Evolutionary conservation across 2,329 filamentous ascomycete genomes (phyloP), one percentile per base, ranked within the genome.

Genomic region (Xylariomycetidae sp.): DNA sequence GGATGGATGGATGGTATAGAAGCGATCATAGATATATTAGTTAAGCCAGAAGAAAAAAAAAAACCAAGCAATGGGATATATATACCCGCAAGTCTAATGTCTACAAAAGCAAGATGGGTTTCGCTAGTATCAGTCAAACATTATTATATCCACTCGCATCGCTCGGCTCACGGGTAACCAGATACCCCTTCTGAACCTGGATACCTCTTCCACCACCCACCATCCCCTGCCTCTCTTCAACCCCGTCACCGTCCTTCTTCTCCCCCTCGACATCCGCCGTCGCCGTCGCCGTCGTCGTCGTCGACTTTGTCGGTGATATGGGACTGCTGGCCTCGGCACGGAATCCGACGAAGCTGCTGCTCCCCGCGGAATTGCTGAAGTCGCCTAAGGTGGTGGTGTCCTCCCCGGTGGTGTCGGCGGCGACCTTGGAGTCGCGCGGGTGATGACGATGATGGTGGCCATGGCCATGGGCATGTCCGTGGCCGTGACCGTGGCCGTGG

Each of bases 221-320:
- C 13, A 15, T 30, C 17, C n/a, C 17, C 27, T 14, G 16, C 12
- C 18, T 17, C 12, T n/a, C n/a, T n/a, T n/a, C n/a, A n/a, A n/a
- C n/a, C n/a, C n/a, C n/a, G n/a, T n/a, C n/a, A n/a, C n/a, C 27
- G 9, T 27, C 32, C 16, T 27, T 36, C 13, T 42, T 43, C 33
- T 38, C 30, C 25, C 26, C 28, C 7, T 34, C 37, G 17, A 23
- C 35, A n/a, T 34, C 40, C 23, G 33, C 36, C 19, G 29, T 16
- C 44, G 36, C 50, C 37, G 34, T 31, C 27, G 34, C 19, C 10
- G 20, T 23, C 44, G 36, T 50, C 37, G 34, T 31, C 27, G 34
- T 22, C 10, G 20, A 8, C n/a, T n/a, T n/a, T n/a, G n/a, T n/a
- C n/a, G n/a, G n/a, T n/a, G n/a, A n/a, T n/a, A n/a, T n/a, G n/a